Base-by-base conservation (phyloP, 257 asterid species). In the Coffea eugenioides region DNA sequence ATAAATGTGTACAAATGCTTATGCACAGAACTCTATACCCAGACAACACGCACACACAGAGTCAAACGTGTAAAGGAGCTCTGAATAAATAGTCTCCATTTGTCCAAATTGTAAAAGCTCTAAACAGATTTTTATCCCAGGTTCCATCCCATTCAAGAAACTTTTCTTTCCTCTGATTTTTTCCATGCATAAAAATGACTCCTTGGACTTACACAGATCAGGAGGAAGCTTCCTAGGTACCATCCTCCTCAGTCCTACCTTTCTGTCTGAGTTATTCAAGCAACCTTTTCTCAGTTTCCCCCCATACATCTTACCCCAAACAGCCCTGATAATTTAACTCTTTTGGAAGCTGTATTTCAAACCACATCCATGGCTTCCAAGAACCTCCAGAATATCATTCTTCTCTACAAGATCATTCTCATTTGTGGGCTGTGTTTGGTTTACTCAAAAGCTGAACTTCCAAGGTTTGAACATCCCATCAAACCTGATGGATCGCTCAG, bases 401-500 rank as follows among this genome's bases (percentile, higher is more conserved):
- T 65, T 21, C 41, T n/a, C 16, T 16, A 34, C 54, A 73, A 31
- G 21, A n/a, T 69, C 77, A 41, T 46, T 20, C 12, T 71, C 3
- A 9, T 65, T 67, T 43, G 15, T 1, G 57, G 72, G n/a, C 15
- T 80, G 36, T 73, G 69, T 45, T 45, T 52, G 41, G 25, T 41
- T 41, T 48, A 1, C 36, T 71, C 72, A 23, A 31, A 43, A 25
- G 81, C 86, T 4, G 72, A 76, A 64, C 66, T 83, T 49, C 41
- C 64, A 25, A 62, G 86, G 20, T 56, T 83, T 13, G 79, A 80
- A 27, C 79, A 80, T 49, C 61, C 86, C 23, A 45, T 76, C 9
- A 89, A 92, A 76, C 13, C 76, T 41, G 89, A 87, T 62, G 91
- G 88, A 4, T 86, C 92, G 41, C 82, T 92, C 10, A 76, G 73